These are phyloP conservation scores for Apiospora aurea DNA, from an alignment of 2,329 filamentous ascomycete genomes.

Conservation along the genomic window DNA sequence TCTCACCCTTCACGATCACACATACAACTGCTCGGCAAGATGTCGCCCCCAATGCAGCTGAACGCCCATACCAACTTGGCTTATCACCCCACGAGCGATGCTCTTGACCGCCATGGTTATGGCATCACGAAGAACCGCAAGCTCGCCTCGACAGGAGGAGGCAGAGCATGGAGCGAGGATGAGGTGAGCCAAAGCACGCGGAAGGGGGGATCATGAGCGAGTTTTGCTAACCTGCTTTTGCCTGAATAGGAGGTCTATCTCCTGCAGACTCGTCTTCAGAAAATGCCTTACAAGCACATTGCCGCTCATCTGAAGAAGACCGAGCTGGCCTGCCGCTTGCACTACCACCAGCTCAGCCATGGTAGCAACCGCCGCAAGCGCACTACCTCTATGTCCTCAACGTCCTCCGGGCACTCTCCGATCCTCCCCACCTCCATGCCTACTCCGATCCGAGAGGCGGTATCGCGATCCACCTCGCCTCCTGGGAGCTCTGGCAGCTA, in stretches of 20 bases:
- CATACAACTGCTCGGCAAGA: slow-evolving; percentile 39
- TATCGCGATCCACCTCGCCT: slow-evolving; percentile 57
- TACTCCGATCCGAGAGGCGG: slow-evolving; percentile 58
- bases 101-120: slow-evolving; percentile 64
- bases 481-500: slow-evolving; percentile 54
- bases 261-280: slow-evolving; percentile 82
- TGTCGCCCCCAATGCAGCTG: slow-evolving; percentile 60
- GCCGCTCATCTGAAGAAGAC: slow-evolving; percentile 86
- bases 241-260: slow-evolving; percentile 76
- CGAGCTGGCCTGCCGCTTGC: slow-evolving; percentile 84
- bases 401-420: slow-evolving; percentile 60
- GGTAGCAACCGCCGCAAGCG: slow-evolving; percentile 83
- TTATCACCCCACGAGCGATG: slow-evolving; percentile 61
- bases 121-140: slow-evolving; percentile 72
- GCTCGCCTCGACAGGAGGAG: slow-evolving; percentile 73
- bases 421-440: slow-evolving; percentile 54
- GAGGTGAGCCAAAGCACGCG: slow-evolving; percentile 63
- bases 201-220: background rate
- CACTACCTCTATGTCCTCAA: slow-evolving; percentile 72
- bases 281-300: slow-evolving; percentile 93
- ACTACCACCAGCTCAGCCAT: slow-evolving; percentile 86
- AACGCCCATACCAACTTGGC: slow-evolving; percentile 48
- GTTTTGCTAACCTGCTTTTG: slow-evolving; percentile 28
- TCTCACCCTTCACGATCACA: slow-evolving; percentile 30
- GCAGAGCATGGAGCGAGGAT: slow-evolving; percentile 85